Evolutionary conservation across 1,139 yeast species (phyloP).

Genomic region (Kodamaea derodonti): DNA sequence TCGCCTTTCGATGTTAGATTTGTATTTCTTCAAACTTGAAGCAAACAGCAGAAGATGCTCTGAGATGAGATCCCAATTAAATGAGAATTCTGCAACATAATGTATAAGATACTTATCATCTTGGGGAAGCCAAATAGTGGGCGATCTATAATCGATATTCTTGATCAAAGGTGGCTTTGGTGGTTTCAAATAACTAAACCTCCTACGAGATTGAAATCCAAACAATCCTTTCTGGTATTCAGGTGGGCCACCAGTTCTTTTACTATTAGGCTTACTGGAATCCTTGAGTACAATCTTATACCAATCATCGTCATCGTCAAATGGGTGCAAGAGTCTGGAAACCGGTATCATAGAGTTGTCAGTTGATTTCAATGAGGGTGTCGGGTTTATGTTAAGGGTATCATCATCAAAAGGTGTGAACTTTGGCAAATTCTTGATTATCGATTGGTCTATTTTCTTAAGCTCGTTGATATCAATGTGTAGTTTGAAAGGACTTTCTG

Average conservation of each 20-base stretch:
- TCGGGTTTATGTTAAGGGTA: constrained; percentile 4
- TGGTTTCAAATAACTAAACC: constrained; percentile 64
- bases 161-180: constrained; percentile 85
- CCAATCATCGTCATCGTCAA: constrained; percentile 62
- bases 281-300: constrained; percentile 57
- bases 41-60: constrained; percentile 66
- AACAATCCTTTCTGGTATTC: constrained; percentile 55
- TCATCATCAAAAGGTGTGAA: constrained; percentile 49
- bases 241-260: constrained; percentile 23
- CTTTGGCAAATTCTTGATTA: constrained; percentile 52
- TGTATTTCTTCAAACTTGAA: constrained; percentile 56
- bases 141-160: constrained; percentile 76
- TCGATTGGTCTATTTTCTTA: constrained; percentile 50
- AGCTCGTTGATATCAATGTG: constrained; percentile 50
- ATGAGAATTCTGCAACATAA: constrained; percentile 80
- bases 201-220: constrained; percentile 56
- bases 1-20: constrained; percentile 86
- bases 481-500: constrained; percentile 51
- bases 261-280: constrained; percentile 15
- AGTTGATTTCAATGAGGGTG: constrained; percentile 14
- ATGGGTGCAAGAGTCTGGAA: constrained; percentile 59
- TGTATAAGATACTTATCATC: constrained; percentile 81
- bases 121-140: constrained; percentile 93
- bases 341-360: constrained; percentile 44
- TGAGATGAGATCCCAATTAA: constrained; percentile 91